Base-by-base conservation (phyloP, 2,329 filamentous ascomycete species). In the Canariomyces notabilis region DNA sequence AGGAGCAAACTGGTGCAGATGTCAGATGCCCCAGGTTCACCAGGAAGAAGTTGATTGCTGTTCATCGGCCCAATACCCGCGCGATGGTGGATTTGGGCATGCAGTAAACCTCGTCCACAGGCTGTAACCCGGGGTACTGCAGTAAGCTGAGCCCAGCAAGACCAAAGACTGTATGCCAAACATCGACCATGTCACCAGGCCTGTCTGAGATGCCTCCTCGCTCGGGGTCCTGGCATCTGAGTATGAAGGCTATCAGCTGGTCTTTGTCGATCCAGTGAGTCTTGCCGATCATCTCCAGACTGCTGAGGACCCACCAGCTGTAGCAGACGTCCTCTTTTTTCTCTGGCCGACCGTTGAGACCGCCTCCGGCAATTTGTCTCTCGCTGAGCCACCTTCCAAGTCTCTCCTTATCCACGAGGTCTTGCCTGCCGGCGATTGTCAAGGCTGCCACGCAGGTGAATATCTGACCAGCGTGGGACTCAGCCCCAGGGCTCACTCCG, bases 321-420 rank as follows among this genome's bases (percentile, higher is more conserved):
- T 98, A 98, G 70, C 93, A 98, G 12, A 95, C 91, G 64, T 98
- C 93, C 64, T 95, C 91, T 52, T 87, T 71, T 72, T 98, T 98
- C 69, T 97, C 93, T 0, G 93, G 93, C 39, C 93, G 79, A 2
- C 93, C 93, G 63, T 98, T 98, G 41, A 98, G 71, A 0, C 93
- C 93, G 22, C 93, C 93, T 38, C 83, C 84, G 8, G 87, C 79
- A 21, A 95, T 74, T 64, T 98, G 93, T 52, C 93, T 79, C 68
- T 98, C 93, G 65, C 89, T 95, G 44, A 98, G 74, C 93, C 93
- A 98, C 39, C 82, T 80, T 15, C 83, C 90, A 4, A 97, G 72
- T 57, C 85, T 86, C 62, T 95, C 88, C 51, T 78, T 78, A 61
- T 96, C 82, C 37, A 95, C 83, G 14, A 91, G 70, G 59, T 96